Base-by-base conservation (phyloP, 2,329 filamentous ascomycete genomes). In the Didymella keratinophila region DNA sequence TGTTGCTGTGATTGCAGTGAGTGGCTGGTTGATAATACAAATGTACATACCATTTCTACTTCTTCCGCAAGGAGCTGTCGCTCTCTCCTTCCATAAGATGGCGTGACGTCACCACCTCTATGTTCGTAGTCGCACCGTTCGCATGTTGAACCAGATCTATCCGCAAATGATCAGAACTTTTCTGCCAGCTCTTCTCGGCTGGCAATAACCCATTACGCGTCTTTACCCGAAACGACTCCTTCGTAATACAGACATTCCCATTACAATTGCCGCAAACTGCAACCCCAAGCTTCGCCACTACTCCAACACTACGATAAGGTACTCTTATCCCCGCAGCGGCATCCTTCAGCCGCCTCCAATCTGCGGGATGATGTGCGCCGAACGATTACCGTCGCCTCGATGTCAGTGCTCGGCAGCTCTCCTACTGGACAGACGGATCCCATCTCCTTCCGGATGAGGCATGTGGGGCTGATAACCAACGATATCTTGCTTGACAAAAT, bases 1-100 rank as follows among this genome's bases (percentile, higher is more conserved):
- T 75, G 23, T 58, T 75, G 50, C 56, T 74, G 23, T 73, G n/a
- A 21, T 28, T 43, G 20, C 20, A 30, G 16, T 30, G 36, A 5
- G 5, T 44, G 10, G 41, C 18, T 14, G 10, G 32, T 14, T 27
- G 21, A 27, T 36, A 34, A 54, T 42, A 8, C 41, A 54, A 43
- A 30, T 32, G 34, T 42, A 47, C 18, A 48, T 48, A 46, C n/a
- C 30, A 53, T 16, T 7, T 45, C 37, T 18, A 41, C 7, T 4
- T 7, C 37, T 41, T 20, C 20, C 18, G 3, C 23, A 20, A 41
- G 18, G 20, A 18, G 37, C 37, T 41, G 20, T 41, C 5, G 37
- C 37, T 41, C 37, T 8, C 7, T 41, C 12, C 11, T 41, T 7
- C 3, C 20, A 41, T 20, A 2, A 23, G 3, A 10, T 18, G 9